These are phyloP conservation scores for Aspergillus egyptiacus DNA, from an alignment of 495 filamentous ascomycete species.

Conservation along the genomic window DNA sequence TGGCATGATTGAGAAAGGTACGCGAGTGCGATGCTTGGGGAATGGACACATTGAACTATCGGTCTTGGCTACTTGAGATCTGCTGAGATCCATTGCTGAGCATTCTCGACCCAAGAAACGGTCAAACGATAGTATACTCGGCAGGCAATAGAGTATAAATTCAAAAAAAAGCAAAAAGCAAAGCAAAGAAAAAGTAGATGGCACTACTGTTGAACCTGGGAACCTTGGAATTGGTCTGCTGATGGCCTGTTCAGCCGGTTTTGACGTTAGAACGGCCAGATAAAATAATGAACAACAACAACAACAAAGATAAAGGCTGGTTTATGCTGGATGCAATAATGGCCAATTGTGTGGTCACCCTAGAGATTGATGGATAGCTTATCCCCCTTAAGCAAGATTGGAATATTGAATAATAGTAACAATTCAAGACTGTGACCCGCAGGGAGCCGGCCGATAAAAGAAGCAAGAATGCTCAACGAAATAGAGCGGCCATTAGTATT, in stretches of 20 bases:
- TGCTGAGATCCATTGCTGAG: not conserved
- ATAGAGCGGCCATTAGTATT: slow-evolving; percentile 35
- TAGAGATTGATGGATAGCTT: slow-evolving; percentile 4
- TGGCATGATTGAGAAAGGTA: not conserved
- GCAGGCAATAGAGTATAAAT: no score
- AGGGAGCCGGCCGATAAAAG: slow-evolving; percentile 18
- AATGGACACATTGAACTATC: no score
- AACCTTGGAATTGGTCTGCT: not conserved
- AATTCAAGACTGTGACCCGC: slow-evolving; percentile 1
- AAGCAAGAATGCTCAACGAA: not conserved
- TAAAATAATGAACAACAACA: not conserved
- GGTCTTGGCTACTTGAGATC: slow-evolving; percentile 2
- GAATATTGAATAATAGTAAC: slow-evolving; percentile 2
- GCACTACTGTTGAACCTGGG: no score
- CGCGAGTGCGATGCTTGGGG: not conserved
- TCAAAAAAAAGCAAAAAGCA: not conserved
- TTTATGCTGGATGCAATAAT: not conserved
- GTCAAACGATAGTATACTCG: no score
- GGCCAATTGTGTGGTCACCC: not conserved
- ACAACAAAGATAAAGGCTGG: not conserved
- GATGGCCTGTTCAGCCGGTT: not conserved
- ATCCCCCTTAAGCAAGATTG: not conserved
- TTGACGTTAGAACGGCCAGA: not conserved
- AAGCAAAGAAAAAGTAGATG: no score
- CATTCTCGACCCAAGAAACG: no score